Conservation (phyloP, 2,329 filamentous ascomycete genomes). For the Alternaria arbusti region DNA sequence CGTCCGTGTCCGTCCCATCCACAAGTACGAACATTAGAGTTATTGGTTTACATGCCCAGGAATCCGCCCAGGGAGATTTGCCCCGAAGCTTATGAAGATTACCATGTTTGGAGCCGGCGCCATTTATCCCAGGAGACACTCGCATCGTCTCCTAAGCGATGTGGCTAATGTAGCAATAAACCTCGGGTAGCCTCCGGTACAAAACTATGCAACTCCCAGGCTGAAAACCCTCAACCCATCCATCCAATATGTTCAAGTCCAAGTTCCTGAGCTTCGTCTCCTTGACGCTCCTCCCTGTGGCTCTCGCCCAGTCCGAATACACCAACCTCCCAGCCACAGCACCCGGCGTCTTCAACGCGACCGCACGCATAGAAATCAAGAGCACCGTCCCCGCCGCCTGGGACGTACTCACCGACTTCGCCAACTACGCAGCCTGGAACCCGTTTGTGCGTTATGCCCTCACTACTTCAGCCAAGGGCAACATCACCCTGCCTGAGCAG, state of each 20-base stretch:
- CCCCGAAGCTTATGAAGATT: neutral
- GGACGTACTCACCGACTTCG: constrained; percentile 36
- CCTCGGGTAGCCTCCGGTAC: neutral
- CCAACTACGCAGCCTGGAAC: constrained; percentile 39
- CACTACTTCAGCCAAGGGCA: constrained; percentile 22
- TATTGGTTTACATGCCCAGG: neutral
- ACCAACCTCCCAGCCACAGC: constrained; percentile 36
- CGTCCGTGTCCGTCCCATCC: neutral
- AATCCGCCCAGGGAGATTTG: neutral
- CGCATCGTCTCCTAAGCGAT: neutral
- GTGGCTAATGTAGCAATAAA: neutral
- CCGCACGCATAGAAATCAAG: constrained; percentile 33
- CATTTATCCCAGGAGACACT: neutral
- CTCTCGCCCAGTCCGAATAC: constrained; percentile 11
- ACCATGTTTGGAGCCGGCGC: neutral
- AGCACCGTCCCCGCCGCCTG: constrained; percentile 30
- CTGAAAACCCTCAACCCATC: neutral
- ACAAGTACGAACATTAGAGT: neutral
- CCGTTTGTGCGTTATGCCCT: constrained; percentile 39
- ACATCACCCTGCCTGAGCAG: constrained; percentile 31
- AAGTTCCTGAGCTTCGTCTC: neutral
- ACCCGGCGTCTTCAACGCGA: constrained; percentile 38
- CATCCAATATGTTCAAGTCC: neutral
- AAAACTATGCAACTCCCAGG: neutral
- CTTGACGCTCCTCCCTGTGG: constrained; percentile 1